These are phyloP conservation scores for Fusarium setosum DNA, from an alignment of 2,329 filamentous ascomycete species.

Conservation along the genomic window DNA sequence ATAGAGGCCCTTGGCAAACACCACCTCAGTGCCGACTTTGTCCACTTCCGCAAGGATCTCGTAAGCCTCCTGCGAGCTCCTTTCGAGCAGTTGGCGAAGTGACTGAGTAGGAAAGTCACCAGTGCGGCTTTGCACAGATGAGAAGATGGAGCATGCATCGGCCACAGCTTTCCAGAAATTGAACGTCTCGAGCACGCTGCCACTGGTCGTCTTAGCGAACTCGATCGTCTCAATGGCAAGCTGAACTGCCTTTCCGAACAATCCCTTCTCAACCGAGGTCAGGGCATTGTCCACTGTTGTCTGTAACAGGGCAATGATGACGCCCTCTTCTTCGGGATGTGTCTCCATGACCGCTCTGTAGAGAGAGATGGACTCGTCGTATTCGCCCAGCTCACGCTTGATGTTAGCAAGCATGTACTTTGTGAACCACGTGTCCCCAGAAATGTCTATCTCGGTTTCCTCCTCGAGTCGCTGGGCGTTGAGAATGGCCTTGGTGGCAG, in stretches of 20 bases:
- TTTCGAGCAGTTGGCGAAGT: conserved; percentile 69
- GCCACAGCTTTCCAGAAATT: conserved; percentile 96
- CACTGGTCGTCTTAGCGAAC: conserved; percentile 72
- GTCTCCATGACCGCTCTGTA: conserved; percentile 79
- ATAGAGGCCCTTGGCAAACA: conserved; percentile 58
- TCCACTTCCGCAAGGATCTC: conserved; percentile 77
- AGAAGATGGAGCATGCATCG: conserved; percentile 88
- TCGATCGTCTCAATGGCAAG: conserved; percentile 76
- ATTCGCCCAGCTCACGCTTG: conserved; percentile 90
- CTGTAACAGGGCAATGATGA: conserved; percentile 88
- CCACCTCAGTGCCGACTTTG: conserved; percentile 61
- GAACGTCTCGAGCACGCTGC: conserved; percentile 76
- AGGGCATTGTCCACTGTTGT: conserved; percentile 86
- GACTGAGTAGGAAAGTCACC: conserved; percentile 69
- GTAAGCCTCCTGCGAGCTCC: conserved; percentile 65
- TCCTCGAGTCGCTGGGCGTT: conserved; percentile 84
- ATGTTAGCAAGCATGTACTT: conserved; percentile 98
- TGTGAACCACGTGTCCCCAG: conserved; percentile 89
- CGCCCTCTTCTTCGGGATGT: conserved; percentile 82
- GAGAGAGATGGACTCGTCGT: conserved; percentile 81
- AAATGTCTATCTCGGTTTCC: conserved; percentile 59
- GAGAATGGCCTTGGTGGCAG: conserved; percentile 90
- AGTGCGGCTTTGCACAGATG: conserved; percentile 77
- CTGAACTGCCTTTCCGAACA: conserved; percentile 85
- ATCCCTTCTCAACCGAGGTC: conserved; percentile 80